phyloP scores from a whole-genome alignment of 495 filamentous ascomycete genomes.

The Tetracladium marchalianum region DNA sequence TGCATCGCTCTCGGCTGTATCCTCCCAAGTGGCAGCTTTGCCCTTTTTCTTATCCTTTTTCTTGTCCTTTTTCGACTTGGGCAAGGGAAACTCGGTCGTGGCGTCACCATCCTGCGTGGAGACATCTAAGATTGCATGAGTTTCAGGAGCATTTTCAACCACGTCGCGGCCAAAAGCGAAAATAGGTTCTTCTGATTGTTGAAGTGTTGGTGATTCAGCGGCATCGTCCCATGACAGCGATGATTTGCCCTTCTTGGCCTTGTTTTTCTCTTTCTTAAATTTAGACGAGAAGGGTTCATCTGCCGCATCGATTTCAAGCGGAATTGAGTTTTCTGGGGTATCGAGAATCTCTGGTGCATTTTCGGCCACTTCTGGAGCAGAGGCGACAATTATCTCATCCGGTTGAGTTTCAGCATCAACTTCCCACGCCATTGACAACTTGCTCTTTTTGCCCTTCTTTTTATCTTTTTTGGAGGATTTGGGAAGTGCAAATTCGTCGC shows the following conservation, averaged over 20 bases:
- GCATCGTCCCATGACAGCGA: slow-evolving; percentile 3
- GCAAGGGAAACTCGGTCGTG: background rate
- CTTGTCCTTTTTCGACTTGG: slow-evolving; percentile 17
- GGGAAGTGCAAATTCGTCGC: no score
- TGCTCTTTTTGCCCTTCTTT: slow-evolving; percentile 17
- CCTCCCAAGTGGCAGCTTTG: background rate
- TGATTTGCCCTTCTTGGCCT: slow-evolving; percentile 23
- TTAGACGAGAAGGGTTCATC: slow-evolving; percentile 8
- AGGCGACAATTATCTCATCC: no score
- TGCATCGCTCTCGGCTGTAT: background rate
- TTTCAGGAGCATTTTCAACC: background rate
- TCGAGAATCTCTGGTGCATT: no score
- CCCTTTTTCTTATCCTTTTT: slow-evolving; percentile 17
- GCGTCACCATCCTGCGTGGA: background rate
- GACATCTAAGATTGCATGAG: no score
- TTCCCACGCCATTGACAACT: slow-evolving; percentile 11
- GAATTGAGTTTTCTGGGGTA: no score
- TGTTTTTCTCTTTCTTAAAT: slow-evolving; percentile 22
- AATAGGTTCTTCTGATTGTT: no score
- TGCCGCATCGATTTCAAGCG: no score
- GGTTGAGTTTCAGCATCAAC: slow-evolving; percentile 1
- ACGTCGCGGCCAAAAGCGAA: background rate
- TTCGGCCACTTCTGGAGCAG: no score
- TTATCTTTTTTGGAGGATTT: slow-evolving; percentile 24
- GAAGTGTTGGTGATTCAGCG: background rate